Base-by-base conservation (phyloP, 192 early-diverging fungal species). In the Coemansia sp. region DNA sequence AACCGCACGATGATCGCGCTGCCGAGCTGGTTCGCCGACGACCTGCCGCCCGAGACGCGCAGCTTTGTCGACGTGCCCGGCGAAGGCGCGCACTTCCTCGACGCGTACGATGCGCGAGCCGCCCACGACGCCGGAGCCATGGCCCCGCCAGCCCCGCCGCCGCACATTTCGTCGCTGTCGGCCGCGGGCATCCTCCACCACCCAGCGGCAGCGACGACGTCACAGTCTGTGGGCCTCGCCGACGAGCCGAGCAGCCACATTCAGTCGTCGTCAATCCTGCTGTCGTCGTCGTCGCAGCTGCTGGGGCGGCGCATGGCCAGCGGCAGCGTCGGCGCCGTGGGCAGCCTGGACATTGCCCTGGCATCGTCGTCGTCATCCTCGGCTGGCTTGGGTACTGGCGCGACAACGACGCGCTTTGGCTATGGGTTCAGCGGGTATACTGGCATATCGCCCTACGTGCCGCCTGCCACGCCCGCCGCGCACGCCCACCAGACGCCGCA, bases 11-110 rank as follows among this genome's bases (percentile, higher is more conserved):
- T 78, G 73, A 76, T 84, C 20, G 59, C 76, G 54, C 68, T 84
- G 73, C 81, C 74, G 0, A 49, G 57, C 34, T 84, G 81, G 81
- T 84, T 84, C 18, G 74, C 68, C 16, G 81, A 84, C 47, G 81
- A 78, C 43, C 61, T 84, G 73, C 81, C 81, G 44, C 81, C 76
- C 4, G 76, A 61, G 44, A 84, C 81, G 7, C 63, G 71, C 40
- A 84, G 81, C 74, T 84, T 76, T 63, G 81, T 84, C 6, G 51
- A 73, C 0, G 67, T 65, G 42, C 81, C 81, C 0, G 76, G 76
- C 29, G 81, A 84, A 60, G 81, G 81, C 40, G 76, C 81, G 38
- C 81, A 84, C 52, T 84, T 78, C 57, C 62, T 84, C n/a, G 81
- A 84, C 52, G 73, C 61, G 49, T 76, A 72, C 55, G 81, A 84